These are phyloP conservation scores for Adansonia madagascariensis DNA, from an alignment of 441 rosid species.

Conservation along the genomic window DNA sequence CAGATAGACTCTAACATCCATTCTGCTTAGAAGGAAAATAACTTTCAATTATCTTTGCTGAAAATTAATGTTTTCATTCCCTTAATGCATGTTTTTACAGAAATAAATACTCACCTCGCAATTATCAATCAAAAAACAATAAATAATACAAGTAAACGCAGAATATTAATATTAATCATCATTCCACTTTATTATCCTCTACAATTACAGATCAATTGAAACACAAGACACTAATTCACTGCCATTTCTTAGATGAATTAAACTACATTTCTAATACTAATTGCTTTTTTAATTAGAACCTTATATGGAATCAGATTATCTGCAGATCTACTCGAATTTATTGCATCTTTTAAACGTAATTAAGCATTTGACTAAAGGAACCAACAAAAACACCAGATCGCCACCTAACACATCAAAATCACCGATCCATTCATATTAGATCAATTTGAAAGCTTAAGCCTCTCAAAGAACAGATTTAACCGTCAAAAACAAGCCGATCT, in stretches of 20 bases:
- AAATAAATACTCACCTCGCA: neutral
- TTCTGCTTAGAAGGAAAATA: no score
- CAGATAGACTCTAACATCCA: no score
- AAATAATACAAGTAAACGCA: neutral
- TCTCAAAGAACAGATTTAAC: slow-evolving; percentile 10
- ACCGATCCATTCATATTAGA: neutral
- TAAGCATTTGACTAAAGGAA: slow-evolving; percentile 14
- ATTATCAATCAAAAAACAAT: neutral
- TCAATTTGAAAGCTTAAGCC: neutral
- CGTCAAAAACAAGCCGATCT: slow-evolving; percentile 22
- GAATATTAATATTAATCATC: neutral
- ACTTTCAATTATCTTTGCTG: neutral
- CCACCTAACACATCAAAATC: neutral
- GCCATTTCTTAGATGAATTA: neutral
- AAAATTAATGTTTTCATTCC: neutral
- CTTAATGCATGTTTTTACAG: neutral
- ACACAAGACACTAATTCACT: neutral
- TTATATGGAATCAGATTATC: neutral
- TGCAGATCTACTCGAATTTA: slow-evolving; percentile 11
- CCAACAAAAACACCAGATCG: slow-evolving; percentile 2
- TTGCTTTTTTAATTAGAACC: neutral
- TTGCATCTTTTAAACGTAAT: slow-evolving; percentile 1
- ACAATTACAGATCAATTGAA: neutral
- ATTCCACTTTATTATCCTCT: neutral
- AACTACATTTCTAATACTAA: slow-evolving; percentile 10